A percentile compares a stretch with the other conserved stretches of the same genome.
These are phyloP conservation scores for Exophiala oligosperma DNA, from an alignment of 2,329 filamentous ascomycete genomes.

Conservation along the genomic window DNA sequence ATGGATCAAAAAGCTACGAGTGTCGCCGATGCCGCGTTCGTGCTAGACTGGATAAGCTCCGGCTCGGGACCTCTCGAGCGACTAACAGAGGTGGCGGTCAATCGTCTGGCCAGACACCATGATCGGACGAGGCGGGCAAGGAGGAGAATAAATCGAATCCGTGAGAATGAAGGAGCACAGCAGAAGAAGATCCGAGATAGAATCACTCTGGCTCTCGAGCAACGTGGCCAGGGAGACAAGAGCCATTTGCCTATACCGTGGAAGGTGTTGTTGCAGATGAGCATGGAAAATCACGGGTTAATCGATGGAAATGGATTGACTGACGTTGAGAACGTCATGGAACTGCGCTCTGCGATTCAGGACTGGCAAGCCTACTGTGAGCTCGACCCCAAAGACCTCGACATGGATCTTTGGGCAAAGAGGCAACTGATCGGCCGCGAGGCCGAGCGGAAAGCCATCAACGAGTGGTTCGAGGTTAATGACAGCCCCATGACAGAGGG, in stretches of 20 bases:
- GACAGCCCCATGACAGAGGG: conserved; percentile 9
- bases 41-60: conserved; percentile 52
- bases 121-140: conserved; percentile 17
- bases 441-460: conserved; percentile 17
- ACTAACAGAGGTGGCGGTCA: conserved; percentile 18
- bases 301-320: conserved; percentile 7
- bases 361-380: conserved; percentile 6
- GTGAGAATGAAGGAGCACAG: conserved; percentile 20
- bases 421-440: conserved; percentile 2
- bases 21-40: conserved; percentile 60
- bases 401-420: conserved; percentile 1
- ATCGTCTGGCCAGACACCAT: conserved; percentile 18
- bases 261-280: conserved; percentile 17
- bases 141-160: conserved; percentile 19
- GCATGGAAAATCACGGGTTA: conserved; percentile 18
- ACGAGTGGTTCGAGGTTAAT: conserved; percentile 15
- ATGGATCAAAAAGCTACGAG: conserved; percentile 67
- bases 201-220: conserved; percentile 34
- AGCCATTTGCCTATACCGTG: conserved; percentile 11
- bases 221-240: conserved; percentile 10
- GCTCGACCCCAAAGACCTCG: conserved; percentile 7
- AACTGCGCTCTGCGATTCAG: conserved; percentile 5
- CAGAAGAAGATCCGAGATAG: conserved; percentile 25
- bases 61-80: conserved; percentile 31
- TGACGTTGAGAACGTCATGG: conserved; percentile 1